Conservation (phyloP, 2,329 filamentous ascomycete species). For the Trichoderma gracile region DNA sequence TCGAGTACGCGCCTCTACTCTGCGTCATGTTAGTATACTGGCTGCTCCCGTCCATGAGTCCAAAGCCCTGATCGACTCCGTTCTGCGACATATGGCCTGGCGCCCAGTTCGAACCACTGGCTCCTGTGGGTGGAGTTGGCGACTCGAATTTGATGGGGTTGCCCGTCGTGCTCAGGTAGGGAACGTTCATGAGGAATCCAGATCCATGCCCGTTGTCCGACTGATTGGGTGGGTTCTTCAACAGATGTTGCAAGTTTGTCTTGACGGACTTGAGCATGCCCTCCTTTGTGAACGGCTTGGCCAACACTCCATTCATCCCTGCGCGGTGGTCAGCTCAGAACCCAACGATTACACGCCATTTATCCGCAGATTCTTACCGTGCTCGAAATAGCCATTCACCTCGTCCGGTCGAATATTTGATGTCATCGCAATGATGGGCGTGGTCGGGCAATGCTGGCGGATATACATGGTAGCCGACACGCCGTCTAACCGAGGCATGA, state of each 20-base stretch:
- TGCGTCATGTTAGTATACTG: constrained; percentile 38
- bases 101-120: constrained; percentile 52
- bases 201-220: constrained; percentile 39
- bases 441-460: constrained; percentile 76
- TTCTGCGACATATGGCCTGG: constrained; percentile 53
- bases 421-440: constrained; percentile 97
- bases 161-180: constrained; percentile 40
- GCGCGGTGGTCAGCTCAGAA: constrained; percentile 18
- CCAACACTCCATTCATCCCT: constrained; percentile 98
- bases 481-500: constrained; percentile 95
- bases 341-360: constrained; percentile 24
- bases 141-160: constrained; percentile 53
- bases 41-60: constrained; percentile 46
- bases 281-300: constrained; percentile 92
- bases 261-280: constrained; percentile 83
- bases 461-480: constrained; percentile 94
- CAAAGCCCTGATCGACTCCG: constrained; percentile 50
- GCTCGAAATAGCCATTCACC: constrained; percentile 94
- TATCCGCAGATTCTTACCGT: constrained; percentile 62
- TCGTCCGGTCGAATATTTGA: constrained; percentile 97
- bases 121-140: constrained; percentile 55
- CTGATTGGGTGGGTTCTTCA: constrained; percentile 62
- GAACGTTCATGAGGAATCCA: constrained; percentile 39
- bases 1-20: constrained; percentile 22
- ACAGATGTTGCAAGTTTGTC: constrained; percentile 82